These are phyloP conservation scores for Heterobasidion annosum DNA, from an alignment of 1,284 basidiomycete species.

Conservation along the genomic window DNA sequence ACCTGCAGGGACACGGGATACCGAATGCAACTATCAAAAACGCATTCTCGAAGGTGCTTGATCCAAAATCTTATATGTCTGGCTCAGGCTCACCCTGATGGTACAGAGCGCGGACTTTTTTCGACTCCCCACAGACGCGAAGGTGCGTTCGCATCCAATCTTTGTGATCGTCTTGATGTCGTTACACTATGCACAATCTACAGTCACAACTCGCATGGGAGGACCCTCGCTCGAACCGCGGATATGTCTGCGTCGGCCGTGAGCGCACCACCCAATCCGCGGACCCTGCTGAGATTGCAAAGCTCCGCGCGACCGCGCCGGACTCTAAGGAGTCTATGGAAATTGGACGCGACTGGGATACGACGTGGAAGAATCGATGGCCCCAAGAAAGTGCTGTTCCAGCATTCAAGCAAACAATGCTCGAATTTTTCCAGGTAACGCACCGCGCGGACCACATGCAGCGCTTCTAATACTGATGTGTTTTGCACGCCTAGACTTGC, in stretches of 20 bases:
- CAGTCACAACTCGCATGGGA: slow-evolving; percentile 64
- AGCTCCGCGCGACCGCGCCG: slow-evolving; percentile 61
- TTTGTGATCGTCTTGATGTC: background rate
- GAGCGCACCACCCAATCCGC: slow-evolving; percentile 74
- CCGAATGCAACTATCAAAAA: slow-evolving; percentile 38
- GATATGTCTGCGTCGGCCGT: slow-evolving; percentile 72
- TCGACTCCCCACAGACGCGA: slow-evolving; percentile 48
- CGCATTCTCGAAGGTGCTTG: slow-evolving; percentile 51
- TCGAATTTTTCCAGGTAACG: slow-evolving; percentile 60
- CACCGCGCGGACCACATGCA: background rate
- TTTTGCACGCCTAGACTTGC: slow-evolving; percentile 38
- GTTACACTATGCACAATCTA: slow-evolving; percentile 3
- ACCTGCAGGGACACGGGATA: slow-evolving; percentile 64
- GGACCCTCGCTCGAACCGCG: slow-evolving; percentile 76
- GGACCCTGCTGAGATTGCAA: slow-evolving; percentile 66
- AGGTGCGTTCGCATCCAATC: slow-evolving; percentile 28
- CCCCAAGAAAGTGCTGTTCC: slow-evolving; percentile 56
- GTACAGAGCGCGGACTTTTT: slow-evolving; percentile 70
- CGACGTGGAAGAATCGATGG: slow-evolving; percentile 72
- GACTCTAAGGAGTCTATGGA: slow-evolving; percentile 83
- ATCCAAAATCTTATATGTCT: background rate
- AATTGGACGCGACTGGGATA: slow-evolving; percentile 75
- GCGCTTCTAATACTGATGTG: background rate
- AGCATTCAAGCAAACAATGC: slow-evolving; percentile 61
- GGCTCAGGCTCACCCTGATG: background rate